These are phyloP conservation scores for Metarhizium humberi DNA, from an alignment of 2,329 filamentous ascomycete species.

Conservation along the genomic window DNA sequence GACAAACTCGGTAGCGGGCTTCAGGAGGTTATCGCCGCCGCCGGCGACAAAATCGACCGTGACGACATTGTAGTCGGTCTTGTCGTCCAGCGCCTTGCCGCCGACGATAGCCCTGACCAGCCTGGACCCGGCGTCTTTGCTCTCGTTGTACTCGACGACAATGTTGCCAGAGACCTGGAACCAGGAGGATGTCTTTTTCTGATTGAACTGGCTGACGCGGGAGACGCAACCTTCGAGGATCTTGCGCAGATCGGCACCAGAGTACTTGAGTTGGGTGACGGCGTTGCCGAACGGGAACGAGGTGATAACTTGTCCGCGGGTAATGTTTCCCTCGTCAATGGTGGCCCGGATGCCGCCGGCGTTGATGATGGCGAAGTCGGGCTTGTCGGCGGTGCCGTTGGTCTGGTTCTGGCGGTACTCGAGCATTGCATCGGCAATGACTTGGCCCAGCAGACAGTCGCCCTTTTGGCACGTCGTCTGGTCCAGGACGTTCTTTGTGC, in stretches of 20 bases:
- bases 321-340: constrained; percentile 52
- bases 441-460: constrained; percentile 50
- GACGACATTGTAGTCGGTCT: constrained; percentile 43
- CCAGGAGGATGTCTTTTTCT: constrained; percentile 43
- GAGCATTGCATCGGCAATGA: constrained; percentile 51
- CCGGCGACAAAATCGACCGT: constrained; percentile 55
- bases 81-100: constrained; percentile 35
- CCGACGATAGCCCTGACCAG: constrained; percentile 44
- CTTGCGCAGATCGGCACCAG: constrained; percentile 44
- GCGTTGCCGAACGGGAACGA: constrained; percentile 59
- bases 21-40: constrained; percentile 54
- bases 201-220: constrained; percentile 44
- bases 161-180: constrained; percentile 52
- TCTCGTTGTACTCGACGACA: constrained; percentile 46
- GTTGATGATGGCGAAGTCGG: constrained; percentile 53
- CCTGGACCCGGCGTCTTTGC: constrained; percentile 35
- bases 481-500: constrained; percentile 44
- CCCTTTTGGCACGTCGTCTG: constrained; percentile 46
- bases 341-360: constrained; percentile 54
- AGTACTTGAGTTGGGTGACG: constrained; percentile 46
- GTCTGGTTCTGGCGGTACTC: constrained; percentile 44
- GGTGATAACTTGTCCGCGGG: constrained; percentile 53
- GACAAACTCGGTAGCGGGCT: constrained; percentile 26
- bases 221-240: constrained; percentile 51
- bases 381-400: constrained; percentile 20